Evolutionary conservation across 2,329 filamentous ascomycete genomes (phyloP), one percentile per base, ranked within the genome.

Genomic region (Hypoxylon sp.): DNA sequence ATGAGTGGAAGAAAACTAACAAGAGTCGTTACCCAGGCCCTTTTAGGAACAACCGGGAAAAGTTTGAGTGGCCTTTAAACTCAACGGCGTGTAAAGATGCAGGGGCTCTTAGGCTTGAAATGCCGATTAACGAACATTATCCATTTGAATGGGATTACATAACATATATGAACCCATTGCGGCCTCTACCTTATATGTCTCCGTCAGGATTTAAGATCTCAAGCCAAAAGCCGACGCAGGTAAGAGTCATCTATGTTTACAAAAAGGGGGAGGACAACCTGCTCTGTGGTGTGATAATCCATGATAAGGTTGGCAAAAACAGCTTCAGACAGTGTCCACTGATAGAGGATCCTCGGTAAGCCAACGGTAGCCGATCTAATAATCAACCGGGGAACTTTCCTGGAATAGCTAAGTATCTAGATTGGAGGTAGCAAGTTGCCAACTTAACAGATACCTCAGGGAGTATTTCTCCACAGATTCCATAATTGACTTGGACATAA

Each of bases 181-280:
- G 56, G 56, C 32, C 23, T 41, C 21, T 19, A 14, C 21, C 21
- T 25, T 0, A n/a, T 13, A 41, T 50, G 19, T 28, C 32, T n/a
- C 30, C 3, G 36, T 3, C 2, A 5, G 32, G 45, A 17, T 19
- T 30, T 50, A 5, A 38, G 23, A 4, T 28, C 1, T 14, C 14
- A 9, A 19, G 21, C 6, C 43, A 14, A 19, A 2, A 38, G 13
- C 30, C 55, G 19, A 30, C 5, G 1, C 17, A 2, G 7, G 28
- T 50, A 3, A 49, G 45, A 50, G 45, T 59, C 6, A 14, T 59
- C 13, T 58, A 58, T 17, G 43, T 58, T 30, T 49, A 58, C 19
- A 49, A n/a, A 9, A 9, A 36, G 4, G 13, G 3, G 6, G 25
- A n/a, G 5, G 45, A 41, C 3, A 50, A 59, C 9, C 14, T 59